Percentiles rank a stretch among this genome's conserved stretches.
phyloP scores from a whole-genome alignment of 805 yeast genomes.

The Saturnispora gosingensis region DNA sequence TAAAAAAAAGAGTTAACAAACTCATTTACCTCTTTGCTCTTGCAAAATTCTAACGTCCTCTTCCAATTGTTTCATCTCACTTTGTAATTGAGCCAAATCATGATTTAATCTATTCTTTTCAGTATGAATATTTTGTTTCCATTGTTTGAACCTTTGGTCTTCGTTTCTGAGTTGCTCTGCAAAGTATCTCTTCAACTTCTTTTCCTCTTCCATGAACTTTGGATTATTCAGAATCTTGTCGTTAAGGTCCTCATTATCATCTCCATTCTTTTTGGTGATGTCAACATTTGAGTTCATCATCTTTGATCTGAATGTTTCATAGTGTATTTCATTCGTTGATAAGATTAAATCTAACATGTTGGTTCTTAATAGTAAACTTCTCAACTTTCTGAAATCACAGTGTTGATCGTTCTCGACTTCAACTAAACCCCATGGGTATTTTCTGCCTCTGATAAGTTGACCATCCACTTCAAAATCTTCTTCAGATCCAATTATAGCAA shows the following conservation, averaged over 20 bases:
- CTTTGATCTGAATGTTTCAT: slow-evolving; percentile 65
- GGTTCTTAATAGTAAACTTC: slow-evolving; percentile 70
- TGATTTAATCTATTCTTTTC: slow-evolving; percentile 91
- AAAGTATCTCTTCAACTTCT: slow-evolving; percentile 83
- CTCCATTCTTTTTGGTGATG: slow-evolving; percentile 1
- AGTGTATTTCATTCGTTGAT: slow-evolving; percentile 74
- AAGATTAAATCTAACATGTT: slow-evolving; percentile 75
- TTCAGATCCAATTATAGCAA: slow-evolving; percentile 74
- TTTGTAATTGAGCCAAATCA: slow-evolving; percentile 85
- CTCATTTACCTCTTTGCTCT: slow-evolving; percentile 37
- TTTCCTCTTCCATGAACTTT: slow-evolving; percentile 93
- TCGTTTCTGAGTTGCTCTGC: slow-evolving; percentile 96
- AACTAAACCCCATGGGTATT: slow-evolving; percentile 85
- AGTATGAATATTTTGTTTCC: slow-evolving; percentile 95
- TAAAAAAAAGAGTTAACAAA: neutral
- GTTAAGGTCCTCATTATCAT: slow-evolving; percentile 18
- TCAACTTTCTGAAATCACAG: slow-evolving; percentile 75
- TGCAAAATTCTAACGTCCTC: slow-evolving; percentile 62
- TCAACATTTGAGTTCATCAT: slow-evolving; percentile 44
- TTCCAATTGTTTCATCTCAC: slow-evolving; percentile 62
- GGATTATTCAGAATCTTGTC: slow-evolving; percentile 62
- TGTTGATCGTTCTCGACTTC: slow-evolving; percentile 82
- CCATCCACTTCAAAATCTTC: slow-evolving; percentile 62
- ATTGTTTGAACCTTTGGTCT: slow-evolving; percentile 94
- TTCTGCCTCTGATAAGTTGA: slow-evolving; percentile 61